Evolutionary conservation across 805 yeast genomes (phyloP).

Genomic region (Kuraishia capsulata): DNA sequence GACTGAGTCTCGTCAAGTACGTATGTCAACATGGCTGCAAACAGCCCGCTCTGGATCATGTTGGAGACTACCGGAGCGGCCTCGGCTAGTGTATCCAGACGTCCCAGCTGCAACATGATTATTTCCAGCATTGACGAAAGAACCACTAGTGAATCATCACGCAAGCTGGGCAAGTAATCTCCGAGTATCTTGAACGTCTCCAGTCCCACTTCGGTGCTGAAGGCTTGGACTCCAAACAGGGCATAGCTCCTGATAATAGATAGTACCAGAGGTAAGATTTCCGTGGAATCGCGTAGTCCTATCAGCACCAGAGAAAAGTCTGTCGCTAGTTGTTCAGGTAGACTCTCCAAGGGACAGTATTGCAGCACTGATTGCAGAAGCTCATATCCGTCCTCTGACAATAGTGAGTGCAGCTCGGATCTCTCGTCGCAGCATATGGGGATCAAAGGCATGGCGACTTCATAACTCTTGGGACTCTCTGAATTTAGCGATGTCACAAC

Average conservation of each 20-base stretch:
- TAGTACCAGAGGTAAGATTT: constrained; percentile 55
- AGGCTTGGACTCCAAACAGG: constrained; percentile 33
- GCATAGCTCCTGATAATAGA: constrained; percentile 58
- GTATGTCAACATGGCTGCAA: constrained; percentile 30
- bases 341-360: constrained; percentile 38
- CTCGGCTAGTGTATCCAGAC: too few species aligned
- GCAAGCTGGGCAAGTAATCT: constrained; percentile 46
- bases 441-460: constrained; percentile 58
- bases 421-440: constrained; percentile 50
- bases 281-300: constrained; percentile 65
- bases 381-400: constrained; percentile 83
- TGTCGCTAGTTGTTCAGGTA: constrained; percentile 29
- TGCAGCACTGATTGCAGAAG: constrained; percentile 69
- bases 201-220: constrained; percentile 26
- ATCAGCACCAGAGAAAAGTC: constrained; percentile 43
- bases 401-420: constrained; percentile 42
- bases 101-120: constrained; percentile 25
- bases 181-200: constrained; percentile 41
- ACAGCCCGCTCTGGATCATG: constrained; percentile 34
- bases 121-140: constrained; percentile 48
- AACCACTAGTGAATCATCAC: constrained; percentile 61
- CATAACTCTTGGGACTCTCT: constrained; percentile 37
- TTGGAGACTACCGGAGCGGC: constrained; percentile 12
- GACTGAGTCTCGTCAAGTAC: constrained; percentile 33
- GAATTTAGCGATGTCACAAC: constrained; percentile 47